Conservation (phyloP, 352 stramenopile genomes). For the Aphanomyces invadans region DNA sequence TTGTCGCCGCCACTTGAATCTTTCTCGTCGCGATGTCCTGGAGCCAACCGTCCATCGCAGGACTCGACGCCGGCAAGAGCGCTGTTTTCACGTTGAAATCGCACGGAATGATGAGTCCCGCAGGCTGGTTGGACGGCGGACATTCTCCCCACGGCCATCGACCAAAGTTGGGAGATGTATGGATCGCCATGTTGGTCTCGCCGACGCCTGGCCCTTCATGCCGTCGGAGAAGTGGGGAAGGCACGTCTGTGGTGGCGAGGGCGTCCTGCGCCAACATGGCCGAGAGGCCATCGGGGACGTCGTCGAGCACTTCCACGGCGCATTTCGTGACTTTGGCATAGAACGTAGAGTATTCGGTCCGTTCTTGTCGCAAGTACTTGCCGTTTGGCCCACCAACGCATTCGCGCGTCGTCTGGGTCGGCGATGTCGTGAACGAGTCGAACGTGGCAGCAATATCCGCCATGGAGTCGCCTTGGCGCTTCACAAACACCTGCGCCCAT, state of each 20-base stretch:
- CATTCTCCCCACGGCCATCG: conserved; percentile 5
- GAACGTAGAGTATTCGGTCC: conserved; percentile 3
- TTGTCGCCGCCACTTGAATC: no score
- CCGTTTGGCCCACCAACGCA: background rate
- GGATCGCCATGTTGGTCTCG: conserved; percentile 12
- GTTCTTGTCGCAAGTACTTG: conserved; percentile 14
- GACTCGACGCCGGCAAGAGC: background rate
- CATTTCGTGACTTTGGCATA: conserved; percentile 13
- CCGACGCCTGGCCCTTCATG: background rate
- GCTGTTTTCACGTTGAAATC: background rate
- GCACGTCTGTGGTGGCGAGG: background rate
- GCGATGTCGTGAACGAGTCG: background rate
- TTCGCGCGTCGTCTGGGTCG: background rate
- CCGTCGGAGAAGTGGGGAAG: background rate
- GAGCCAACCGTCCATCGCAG: conserved; percentile 8
- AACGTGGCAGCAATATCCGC: background rate
- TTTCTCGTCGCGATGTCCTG: background rate
- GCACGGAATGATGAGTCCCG: conserved; percentile 10
- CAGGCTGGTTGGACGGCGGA: background rate
- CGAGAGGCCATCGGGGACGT: background rate
- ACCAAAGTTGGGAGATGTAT: background rate
- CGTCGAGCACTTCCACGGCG: background rate
- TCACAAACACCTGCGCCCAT: conserved; percentile 1
- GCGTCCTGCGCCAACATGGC: conserved; percentile 16
- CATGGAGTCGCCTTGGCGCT: background rate